Base-by-base conservation (phyloP, 163 green algal genomes). In the Prototheca wickerhamii region DNA sequence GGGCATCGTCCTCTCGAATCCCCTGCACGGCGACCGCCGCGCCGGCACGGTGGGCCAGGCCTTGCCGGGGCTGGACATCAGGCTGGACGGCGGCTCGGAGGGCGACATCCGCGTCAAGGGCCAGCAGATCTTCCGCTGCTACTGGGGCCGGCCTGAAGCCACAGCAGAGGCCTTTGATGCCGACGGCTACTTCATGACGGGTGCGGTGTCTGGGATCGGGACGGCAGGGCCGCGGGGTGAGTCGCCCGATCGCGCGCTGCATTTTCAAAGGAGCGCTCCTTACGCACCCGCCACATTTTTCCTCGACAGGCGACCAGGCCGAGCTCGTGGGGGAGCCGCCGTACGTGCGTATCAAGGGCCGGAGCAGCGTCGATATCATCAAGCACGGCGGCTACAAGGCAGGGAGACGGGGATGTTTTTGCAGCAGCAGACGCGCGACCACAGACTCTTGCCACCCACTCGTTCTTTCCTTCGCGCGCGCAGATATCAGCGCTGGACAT, bases 311-410 rank as follows among this genome's bases (percentile, higher is more conserved):
- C 2, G 82, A 89, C 65, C 83, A 71, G 23, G 76, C 54, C 12
- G 65, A 43, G 40, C 26, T 79, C 31, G 60, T 77, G 44, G 81
- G 72, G 2, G 6, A 26, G 23, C 49, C 61, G n/a, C 23, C 35
- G 12, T 74, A 87, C 63, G 90, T 75, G 65, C 57, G 50, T 5
- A 89, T 96, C 37, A 65, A 91, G 21, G 88, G 88, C 0, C 68
- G 88, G 20, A 87, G 70, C 34, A 88, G 71, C 30, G 88, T 95
- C 3, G 93, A 99, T 80, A 91, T 99, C 62, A 91, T 99, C 67
- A 99, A 98, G 76, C 82, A 70, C 34, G 81, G 85, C 10, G 93
- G 93, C 20, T 96, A 89, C 78, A 98, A 98, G 79, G 72, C 79
- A 56, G 67, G 60, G 30, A 28, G 31, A 28, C 55, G 5, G 58